These are phyloP conservation scores for Kalmanozyma brasiliensis DNA, from an alignment of 1,284 basidiomycete species.

Conservation along the genomic window DNA sequence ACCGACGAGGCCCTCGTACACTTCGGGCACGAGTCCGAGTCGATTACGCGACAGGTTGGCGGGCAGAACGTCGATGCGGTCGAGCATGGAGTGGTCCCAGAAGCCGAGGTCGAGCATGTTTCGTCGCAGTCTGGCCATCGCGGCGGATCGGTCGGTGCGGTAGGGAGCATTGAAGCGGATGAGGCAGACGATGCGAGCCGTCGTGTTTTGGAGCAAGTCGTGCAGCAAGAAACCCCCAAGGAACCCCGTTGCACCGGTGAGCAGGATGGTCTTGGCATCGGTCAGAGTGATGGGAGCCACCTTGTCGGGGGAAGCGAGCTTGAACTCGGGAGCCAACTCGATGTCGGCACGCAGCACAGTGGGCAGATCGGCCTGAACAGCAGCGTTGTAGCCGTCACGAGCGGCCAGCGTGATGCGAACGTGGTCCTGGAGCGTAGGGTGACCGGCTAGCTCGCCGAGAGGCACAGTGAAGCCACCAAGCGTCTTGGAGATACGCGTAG, in stretches of 20 bases:
- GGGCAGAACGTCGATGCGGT: slow-evolving; percentile 65
- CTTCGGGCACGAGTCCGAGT: slow-evolving; percentile 57
- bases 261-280: slow-evolving; percentile 60
- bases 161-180: slow-evolving; percentile 65
- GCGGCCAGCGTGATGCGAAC: slow-evolving; percentile 54
- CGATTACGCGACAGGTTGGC: slow-evolving; percentile 61
- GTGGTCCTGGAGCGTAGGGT: slow-evolving; percentile 62
- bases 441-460: slow-evolving; percentile 57
- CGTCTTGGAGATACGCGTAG: slow-evolving; percentile 60
- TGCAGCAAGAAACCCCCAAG: slow-evolving; percentile 66
- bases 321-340: slow-evolving; percentile 57
- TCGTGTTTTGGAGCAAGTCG: slow-evolving; percentile 59
- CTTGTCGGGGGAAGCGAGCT: slow-evolving; percentile 30
- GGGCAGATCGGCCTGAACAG: slow-evolving; percentile 65
- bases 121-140: slow-evolving; percentile 63
- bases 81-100: slow-evolving; percentile 62
- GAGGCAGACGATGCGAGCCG: slow-evolving; percentile 66
- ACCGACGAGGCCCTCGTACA: slow-evolving; percentile 58
- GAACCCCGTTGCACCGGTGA: slow-evolving; percentile 68
- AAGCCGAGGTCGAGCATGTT: slow-evolving; percentile 67
- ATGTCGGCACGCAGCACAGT: slow-evolving; percentile 61
- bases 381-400: slow-evolving; percentile 64
- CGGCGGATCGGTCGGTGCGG: slow-evolving; percentile 61
- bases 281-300: slow-evolving; percentile 38
- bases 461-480: slow-evolving; percentile 64